Percentiles rank a stretch among this genome's conserved stretches.
These are phyloP conservation scores for Boletus vinaceobasis DNA, from an alignment of 768 basidiomycete genomes.

Conservation along the genomic window DNA sequence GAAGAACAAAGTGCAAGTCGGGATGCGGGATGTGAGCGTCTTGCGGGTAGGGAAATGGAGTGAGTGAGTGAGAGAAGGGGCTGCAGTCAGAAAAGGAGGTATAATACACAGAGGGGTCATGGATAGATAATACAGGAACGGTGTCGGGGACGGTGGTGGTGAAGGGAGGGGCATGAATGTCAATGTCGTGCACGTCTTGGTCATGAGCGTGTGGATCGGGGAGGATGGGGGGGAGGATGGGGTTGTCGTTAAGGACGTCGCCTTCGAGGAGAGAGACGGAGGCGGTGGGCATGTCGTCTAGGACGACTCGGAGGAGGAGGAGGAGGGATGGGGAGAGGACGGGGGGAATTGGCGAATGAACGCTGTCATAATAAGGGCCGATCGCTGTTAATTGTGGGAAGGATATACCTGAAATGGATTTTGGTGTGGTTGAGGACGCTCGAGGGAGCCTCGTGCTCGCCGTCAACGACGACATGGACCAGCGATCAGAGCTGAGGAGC, in stretches of 20 bases:
- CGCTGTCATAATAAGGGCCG: conserved; percentile 31
- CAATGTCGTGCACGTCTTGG: conserved; percentile 32
- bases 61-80: conserved; percentile 20
- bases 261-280: conserved; percentile 18
- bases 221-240: conserved; percentile 13
- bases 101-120: conserved; percentile 32
- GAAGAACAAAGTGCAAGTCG: conserved; percentile 28
- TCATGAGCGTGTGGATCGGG: conserved; percentile 25
- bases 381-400: conserved; percentile 31
- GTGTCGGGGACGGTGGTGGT: conserved; percentile 12
- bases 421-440: neutral
- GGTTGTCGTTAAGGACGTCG: conserved; percentile 19
- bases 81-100: conserved; percentile 27
- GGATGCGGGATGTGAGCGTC: conserved; percentile 25
- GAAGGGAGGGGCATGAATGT: conserved; percentile 29
- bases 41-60: conserved; percentile 27
- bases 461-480: conserved; percentile 29
- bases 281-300: conserved; percentile 20
- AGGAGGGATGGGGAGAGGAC: conserved; percentile 7
- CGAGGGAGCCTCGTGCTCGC: conserved; percentile 21
- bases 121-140: conserved; percentile 34
- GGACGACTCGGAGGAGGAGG: neutral
- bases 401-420: conserved; percentile 3
- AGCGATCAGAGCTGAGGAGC: conserved; percentile 17
- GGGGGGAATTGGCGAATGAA: conserved; percentile 20